Evolutionary conservation across 345 rosid genomes (phyloP), one percentile per base, ranked within the genome.

Genomic region (Dimocarpus longan): DNA sequence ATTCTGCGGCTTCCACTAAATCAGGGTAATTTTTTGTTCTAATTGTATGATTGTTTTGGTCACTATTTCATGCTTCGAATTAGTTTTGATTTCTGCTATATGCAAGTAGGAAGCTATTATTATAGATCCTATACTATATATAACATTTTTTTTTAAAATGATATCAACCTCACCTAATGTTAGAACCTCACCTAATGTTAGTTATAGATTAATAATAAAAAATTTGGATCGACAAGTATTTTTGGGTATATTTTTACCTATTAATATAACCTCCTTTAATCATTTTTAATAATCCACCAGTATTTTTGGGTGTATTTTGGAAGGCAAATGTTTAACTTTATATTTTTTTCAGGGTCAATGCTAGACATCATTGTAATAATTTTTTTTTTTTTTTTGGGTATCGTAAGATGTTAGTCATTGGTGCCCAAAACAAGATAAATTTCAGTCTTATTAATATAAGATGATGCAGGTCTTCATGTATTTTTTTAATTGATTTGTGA

Each of bases 1-100:
- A 67, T 77, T 82, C 91, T 76, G 82, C 91, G 1, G 83, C 88
- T 79, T 83, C 95, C 21, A 76, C 91, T n/a, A 91, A 88, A 80
- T 69, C 90, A 39, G 97, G 97, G 96, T 91, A 85, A 63, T 88
- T 76, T 73, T 73, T 48, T n/a, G 40, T 46, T 71, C 75, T 68
- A 21, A 72, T 37, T 42, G 11, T 16, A 18, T 57, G 21, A 44
- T 37, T 59, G 32, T 60, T 39, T 40, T 59, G 60, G 24, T 8
- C 16, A 59, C 39, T 21, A 22, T 3, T 66, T 43, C 43, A 68
- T 39, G 16, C 10, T 69, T 76, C 6, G 1, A 65, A 71, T 64
- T n/a, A 21, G 46, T 32, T 12, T 59, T 62, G 48, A 16, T 16
- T 48, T 39, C 48, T 26, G 42, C 40, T 40, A 21, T 26, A 12